These are phyloP conservation scores for Leptodontidium sp. DNA, from an alignment of 2,329 filamentous ascomycete species.

Conservation along the genomic window DNA sequence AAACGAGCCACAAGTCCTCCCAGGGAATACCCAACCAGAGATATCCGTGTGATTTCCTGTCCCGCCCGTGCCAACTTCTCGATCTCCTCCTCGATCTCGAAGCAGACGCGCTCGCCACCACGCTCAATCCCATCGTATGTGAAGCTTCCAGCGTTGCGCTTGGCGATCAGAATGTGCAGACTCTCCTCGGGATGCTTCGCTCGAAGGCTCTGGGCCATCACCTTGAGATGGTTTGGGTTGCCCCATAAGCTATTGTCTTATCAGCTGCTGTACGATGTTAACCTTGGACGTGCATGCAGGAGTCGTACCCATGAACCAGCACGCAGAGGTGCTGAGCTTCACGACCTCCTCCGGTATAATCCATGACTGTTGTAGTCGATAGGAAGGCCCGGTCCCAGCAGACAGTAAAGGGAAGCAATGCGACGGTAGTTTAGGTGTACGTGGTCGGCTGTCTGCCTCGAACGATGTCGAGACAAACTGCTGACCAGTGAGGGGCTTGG, in stretches of 20 bases:
- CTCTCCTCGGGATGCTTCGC: conserved; percentile 66
- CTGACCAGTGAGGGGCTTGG: conserved; percentile 37
- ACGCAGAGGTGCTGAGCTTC: conserved; percentile 77
- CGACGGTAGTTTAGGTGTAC: conserved; percentile 41
- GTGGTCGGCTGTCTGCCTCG: conserved; percentile 49
- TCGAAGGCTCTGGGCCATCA: conserved; percentile 71
- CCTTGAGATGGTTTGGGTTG: conserved; percentile 76
- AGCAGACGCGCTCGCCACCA: conserved; percentile 71
- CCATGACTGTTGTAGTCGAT: conserved; percentile 49
- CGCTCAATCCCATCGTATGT: conserved; percentile 76
- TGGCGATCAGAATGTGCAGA: conserved; percentile 75
- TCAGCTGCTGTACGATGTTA: conserved; percentile 17
- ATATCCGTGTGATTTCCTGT: conserved; percentile 80
- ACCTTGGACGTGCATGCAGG: not conserved
- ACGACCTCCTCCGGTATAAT: conserved; percentile 59
- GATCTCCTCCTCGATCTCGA: conserved; percentile 72
- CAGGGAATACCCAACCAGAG: conserved; percentile 87
- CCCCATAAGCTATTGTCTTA: conserved; percentile 71
- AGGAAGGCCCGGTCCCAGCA: conserved; percentile 49
- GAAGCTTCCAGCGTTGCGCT: conserved; percentile 76
- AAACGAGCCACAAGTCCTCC: conserved; percentile 89
- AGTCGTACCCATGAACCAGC: conserved; percentile 69
- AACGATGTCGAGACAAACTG: conserved; percentile 50
- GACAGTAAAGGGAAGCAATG: conserved; percentile 47
- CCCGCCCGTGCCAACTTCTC: conserved; percentile 66